A percentile compares a stretch with the other conserved stretches of the same genome.
Evolutionary conservation across 2,329 filamentous ascomycete species (phyloP).

Genomic region (Reticulascus tulasneorum): DNA sequence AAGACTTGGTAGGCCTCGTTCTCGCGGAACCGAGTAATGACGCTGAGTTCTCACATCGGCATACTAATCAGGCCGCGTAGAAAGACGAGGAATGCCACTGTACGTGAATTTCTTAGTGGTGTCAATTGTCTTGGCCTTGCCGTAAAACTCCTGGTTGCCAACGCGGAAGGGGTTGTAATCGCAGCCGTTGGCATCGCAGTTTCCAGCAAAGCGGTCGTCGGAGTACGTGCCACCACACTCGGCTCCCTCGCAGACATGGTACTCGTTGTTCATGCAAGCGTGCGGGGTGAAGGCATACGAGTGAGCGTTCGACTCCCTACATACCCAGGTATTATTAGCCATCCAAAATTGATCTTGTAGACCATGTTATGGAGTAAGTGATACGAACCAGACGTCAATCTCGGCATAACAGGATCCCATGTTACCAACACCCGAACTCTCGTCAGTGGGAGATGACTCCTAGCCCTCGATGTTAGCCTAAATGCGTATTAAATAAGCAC

Average conservation of each 20-base stretch:
- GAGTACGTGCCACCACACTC: constrained; percentile 46
- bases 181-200: constrained; percentile 63
- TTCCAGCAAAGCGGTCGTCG: constrained; percentile 47
- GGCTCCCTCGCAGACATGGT: constrained; percentile 15
- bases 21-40: constrained; percentile 55
- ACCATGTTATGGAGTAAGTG: background rate
- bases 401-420: constrained; percentile 20
- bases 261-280: constrained; percentile 15
- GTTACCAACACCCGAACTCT: constrained; percentile 17
- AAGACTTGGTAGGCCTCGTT: constrained; percentile 14
- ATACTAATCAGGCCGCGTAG: constrained; percentile 32
- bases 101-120: constrained; percentile 50
- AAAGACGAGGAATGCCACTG: background rate
- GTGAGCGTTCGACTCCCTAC: constrained; percentile 19
- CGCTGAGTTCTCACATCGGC: constrained; percentile 26
- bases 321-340: background rate
- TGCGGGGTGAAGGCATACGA: constrained; percentile 21
- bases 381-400: constrained; percentile 19
- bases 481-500: no score
- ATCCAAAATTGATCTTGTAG: no score
- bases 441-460: constrained; percentile 16
- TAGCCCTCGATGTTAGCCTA: constrained; percentile 20
- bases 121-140: constrained; percentile 52
- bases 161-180: constrained; percentile 64
- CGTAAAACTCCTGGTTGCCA: constrained; percentile 56